phyloP scores from a whole-genome alignment of 2,329 filamentous ascomycete genomes.

The Trichoderma arundinaceum region DNA sequence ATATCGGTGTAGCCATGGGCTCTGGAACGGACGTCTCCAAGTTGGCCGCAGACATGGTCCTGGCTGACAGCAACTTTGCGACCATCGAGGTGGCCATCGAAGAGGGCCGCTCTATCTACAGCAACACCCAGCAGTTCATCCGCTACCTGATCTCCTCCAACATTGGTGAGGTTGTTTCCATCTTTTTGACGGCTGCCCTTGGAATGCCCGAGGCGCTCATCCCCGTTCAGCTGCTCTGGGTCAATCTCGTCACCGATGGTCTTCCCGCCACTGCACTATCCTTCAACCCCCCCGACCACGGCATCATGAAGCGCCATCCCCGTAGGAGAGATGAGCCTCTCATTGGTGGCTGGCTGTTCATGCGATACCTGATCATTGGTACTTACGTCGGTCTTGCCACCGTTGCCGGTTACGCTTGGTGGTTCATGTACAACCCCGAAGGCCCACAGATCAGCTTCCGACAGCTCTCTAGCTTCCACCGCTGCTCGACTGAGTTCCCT shows the following conservation, averaged over 20 bases:
- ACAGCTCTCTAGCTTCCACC: conserved; percentile 92
- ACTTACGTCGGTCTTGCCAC: conserved; percentile 94
- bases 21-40: conserved; percentile 97
- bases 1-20: conserved; percentile 99
- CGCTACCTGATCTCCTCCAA: conserved; percentile 98
- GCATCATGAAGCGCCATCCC: conserved; percentile 93
- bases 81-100: conserved; percentile 96
- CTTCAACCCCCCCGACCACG: conserved; percentile 98
- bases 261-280: conserved; percentile 94
- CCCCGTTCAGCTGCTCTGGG: conserved; percentile 96
- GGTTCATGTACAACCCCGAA: conserved; percentile 94
- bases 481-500: conserved; percentile 82
- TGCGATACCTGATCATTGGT: conserved; percentile 95
- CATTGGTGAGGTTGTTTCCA: conserved; percentile 98
- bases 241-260: conserved; percentile 97
- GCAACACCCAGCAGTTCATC: conserved; percentile 99
- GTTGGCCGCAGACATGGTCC: conserved; percentile 96
- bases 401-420: conserved; percentile 98
- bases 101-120: conserved; percentile 97
- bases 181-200: conserved; percentile 93
- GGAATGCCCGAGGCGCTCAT: conserved; percentile 98
- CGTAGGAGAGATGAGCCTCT: conserved; percentile 91
- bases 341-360: conserved; percentile 94
- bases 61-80: conserved; percentile 98
- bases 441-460: conserved; percentile 91